phyloP scores from a whole-genome alignment of 768 basidiomycete species.

The Lenzites betulinus region DNA sequence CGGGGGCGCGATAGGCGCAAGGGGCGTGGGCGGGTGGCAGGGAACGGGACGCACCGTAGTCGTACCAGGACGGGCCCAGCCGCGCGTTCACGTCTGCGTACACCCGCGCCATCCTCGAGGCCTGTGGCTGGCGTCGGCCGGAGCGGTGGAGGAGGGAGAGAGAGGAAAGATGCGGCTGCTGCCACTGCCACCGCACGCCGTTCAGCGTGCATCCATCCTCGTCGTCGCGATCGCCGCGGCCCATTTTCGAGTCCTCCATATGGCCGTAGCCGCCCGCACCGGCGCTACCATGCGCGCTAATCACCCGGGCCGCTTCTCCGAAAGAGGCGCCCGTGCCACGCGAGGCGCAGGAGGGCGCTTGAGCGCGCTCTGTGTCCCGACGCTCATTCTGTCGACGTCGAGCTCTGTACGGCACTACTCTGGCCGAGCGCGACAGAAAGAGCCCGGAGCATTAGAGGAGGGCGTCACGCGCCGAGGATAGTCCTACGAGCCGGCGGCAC shows the following conservation, averaged over 20 bases:
- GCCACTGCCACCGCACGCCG: background rate
- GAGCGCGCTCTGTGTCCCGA: too few species aligned
- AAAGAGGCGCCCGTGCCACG: too few species aligned
- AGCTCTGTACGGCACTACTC: too few species aligned
- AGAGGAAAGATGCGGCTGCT: conserved; percentile 4
- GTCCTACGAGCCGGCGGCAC: conserved; percentile 19
- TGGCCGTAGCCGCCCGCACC: too few species aligned
- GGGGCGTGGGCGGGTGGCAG: background rate
- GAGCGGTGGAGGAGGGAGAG: conserved; percentile 5
- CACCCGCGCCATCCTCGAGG: conserved; percentile 63
- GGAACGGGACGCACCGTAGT: conserved; percentile 72
- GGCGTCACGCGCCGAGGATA: conserved; percentile 10
- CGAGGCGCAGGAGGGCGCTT: too few species aligned
- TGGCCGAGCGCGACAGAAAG: background rate
- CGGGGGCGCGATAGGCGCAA: background rate
- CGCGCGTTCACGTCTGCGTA: conserved; percentile 87
- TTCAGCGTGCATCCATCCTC: conserved; percentile 20
- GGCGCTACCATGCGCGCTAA: too few species aligned
- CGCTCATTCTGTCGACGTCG: too few species aligned
- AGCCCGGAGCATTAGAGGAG: too few species aligned
- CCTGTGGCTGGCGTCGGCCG: conserved; percentile 23
- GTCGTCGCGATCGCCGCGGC: background rate
- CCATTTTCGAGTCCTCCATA: too few species aligned
- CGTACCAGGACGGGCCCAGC: conserved; percentile 88
- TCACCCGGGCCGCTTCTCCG: background rate